These are phyloP conservation scores for Suillus tomentosus DNA, from an alignment of 768 basidiomycete species.

Conservation along the genomic window DNA sequence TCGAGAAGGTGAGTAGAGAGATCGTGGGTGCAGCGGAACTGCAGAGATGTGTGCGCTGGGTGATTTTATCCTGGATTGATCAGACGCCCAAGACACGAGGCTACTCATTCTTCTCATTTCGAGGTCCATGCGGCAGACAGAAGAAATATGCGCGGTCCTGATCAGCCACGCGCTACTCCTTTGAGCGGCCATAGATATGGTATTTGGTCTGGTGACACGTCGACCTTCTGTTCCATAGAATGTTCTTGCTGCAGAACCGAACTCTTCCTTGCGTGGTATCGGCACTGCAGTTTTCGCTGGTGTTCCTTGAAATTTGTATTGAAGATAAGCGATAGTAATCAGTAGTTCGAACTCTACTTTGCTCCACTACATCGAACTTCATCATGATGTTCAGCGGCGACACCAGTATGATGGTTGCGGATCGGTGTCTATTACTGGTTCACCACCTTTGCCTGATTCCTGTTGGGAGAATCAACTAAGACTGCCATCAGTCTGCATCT, in stretches of 20 bases:
- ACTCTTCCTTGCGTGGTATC: no score
- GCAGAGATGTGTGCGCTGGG: neutral
- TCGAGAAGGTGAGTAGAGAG: neutral
- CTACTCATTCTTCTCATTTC: neutral
- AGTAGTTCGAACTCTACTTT: neutral
- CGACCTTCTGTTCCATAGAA: neutral
- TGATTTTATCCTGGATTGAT: neutral
- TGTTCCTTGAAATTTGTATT: neutral
- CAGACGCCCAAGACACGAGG: neutral
- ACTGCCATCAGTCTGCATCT: neutral
- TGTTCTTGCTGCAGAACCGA: neutral
- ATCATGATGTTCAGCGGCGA: neutral
- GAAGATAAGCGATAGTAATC: neutral
- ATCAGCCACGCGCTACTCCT: neutral
- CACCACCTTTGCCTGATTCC: neutral
- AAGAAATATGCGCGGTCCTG: neutral
- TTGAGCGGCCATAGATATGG: neutral
- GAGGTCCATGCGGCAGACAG: neutral
- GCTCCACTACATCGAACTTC: neutral
- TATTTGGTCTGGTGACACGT: neutral
- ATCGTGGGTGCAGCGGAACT: neutral
- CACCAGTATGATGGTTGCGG: neutral
- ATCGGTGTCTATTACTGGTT: neutral
- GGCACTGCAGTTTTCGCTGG: no score
- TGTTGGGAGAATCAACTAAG: neutral